Percentiles rank a stretch among this genome's conserved stretches.
phyloP scores from a whole-genome alignment of 1,284 basidiomycete species.

The Lentinula novae-zelandiae region DNA sequence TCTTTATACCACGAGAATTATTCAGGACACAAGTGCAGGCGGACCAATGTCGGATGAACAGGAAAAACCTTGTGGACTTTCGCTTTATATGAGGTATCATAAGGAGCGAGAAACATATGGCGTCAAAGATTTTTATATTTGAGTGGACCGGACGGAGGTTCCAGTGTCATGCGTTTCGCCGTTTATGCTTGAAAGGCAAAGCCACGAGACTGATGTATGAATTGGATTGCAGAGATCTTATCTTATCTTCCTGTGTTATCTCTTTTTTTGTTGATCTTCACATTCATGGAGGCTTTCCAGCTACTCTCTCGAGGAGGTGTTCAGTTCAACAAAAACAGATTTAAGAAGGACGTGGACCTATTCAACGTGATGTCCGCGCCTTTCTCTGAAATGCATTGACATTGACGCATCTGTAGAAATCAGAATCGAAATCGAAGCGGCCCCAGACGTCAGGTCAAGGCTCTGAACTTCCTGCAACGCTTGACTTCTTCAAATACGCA shows the following conservation, averaged over 20 bases:
- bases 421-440: conserved; percentile 13
- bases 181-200: no score
- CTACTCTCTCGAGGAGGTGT: conserved; percentile 74
- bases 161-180: not conserved
- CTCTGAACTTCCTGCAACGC: conserved; percentile 65
- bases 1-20: not conserved
- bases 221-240: not conserved
- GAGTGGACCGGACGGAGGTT: not conserved
- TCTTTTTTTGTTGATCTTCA: not conserved
- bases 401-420: conserved; percentile 5
- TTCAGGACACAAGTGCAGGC: not conserved
- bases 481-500: conserved; percentile 89
- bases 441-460: conserved; percentile 14
- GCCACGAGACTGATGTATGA: not conserved
- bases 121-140: not conserved
- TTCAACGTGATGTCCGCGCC: conserved; percentile 24
- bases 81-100: not conserved
- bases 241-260: not conserved
- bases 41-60: conserved; percentile 2
- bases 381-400: not conserved
- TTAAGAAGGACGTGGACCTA: conserved; percentile 13
- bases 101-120: not conserved
- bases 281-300: conserved; percentile 71
- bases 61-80: not conserved
- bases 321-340: conserved; percentile 77